These are phyloP conservation scores for Penicillium lagena DNA, from an alignment of 495 filamentous ascomycete genomes.

Conservation along the genomic window DNA sequence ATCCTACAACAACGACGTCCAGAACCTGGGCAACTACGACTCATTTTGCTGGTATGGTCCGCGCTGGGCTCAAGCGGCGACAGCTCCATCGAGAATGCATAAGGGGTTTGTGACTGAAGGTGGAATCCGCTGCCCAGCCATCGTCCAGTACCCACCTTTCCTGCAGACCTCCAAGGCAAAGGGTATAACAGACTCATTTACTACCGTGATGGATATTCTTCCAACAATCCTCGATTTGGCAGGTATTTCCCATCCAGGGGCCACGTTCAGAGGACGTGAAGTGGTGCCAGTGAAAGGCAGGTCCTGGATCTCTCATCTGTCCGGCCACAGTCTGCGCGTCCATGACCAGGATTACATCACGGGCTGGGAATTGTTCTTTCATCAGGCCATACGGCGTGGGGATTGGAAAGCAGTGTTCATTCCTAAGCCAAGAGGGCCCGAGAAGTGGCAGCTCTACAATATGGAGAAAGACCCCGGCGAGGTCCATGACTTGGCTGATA, in stretches of 20 bases:
- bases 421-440: constrained; percentile 41
- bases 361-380: constrained; percentile 42
- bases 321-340: constrained; percentile 24
- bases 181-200: constrained; percentile 49
- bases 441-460: constrained; percentile 44
- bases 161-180: constrained; percentile 12
- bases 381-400: constrained; percentile 36
- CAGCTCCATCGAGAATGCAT: constrained; percentile 54
- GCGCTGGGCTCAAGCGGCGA: constrained; percentile 58
- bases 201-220: constrained; percentile 59
- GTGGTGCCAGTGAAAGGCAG: constrained; percentile 53
- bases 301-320: constrained; percentile 37
- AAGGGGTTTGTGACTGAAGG: constrained; percentile 60
- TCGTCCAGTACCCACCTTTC: constrained; percentile 39
- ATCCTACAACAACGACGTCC: constrained; percentile 56
- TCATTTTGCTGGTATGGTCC: constrained; percentile 63
- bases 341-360: constrained; percentile 42
- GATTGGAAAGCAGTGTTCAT: constrained; percentile 48
- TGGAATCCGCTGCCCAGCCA: constrained; percentile 52
- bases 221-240: constrained; percentile 57
- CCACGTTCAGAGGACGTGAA: constrained; percentile 48
- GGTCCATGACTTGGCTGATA: constrained; percentile 51
- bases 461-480: constrained; percentile 40
- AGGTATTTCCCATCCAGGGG: constrained; percentile 50
- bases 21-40: constrained; percentile 55